phyloP scores from a whole-genome alignment of 2,329 filamentous ascomycete species.

The Diaporthe caulivora region DNA sequence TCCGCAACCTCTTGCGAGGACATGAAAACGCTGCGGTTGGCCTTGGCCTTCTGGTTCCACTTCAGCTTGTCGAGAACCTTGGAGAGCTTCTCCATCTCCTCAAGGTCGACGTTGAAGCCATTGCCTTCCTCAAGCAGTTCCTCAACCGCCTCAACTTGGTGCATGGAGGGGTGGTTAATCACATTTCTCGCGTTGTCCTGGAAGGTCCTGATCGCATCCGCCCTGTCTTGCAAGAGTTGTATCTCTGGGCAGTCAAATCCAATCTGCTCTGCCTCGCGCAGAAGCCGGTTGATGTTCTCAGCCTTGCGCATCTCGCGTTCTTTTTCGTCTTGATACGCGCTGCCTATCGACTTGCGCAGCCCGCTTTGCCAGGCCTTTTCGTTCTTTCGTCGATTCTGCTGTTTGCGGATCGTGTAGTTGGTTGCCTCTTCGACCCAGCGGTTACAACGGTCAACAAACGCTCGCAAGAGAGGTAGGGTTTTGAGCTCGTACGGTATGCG shows the following conservation, averaged over 20 bases:
- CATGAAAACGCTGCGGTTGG: slow-evolving; percentile 73
- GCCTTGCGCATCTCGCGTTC: slow-evolving; percentile 91
- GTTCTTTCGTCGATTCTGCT: slow-evolving; percentile 95
- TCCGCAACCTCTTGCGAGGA: slow-evolving; percentile 83
- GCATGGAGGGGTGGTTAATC: slow-evolving; percentile 72
- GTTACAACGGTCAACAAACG: slow-evolving; percentile 95
- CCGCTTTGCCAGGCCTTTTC: slow-evolving; percentile 87
- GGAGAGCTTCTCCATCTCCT: slow-evolving; percentile 86
- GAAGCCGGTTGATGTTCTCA: slow-evolving; percentile 86
- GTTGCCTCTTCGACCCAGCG: slow-evolving; percentile 98
- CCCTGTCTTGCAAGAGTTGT: slow-evolving; percentile 84
- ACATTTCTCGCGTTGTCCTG: slow-evolving; percentile 80
- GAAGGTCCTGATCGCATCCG: slow-evolving; percentile 86
- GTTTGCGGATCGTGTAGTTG: slow-evolving; percentile 95
- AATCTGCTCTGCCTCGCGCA: slow-evolving; percentile 85
- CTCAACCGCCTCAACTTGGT: slow-evolving; percentile 81
- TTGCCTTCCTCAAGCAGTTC: slow-evolving; percentile 92
- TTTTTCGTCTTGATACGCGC: slow-evolving; percentile 74
- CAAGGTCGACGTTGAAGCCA: slow-evolving; percentile 90
- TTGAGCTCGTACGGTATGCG: slow-evolving; percentile 92
- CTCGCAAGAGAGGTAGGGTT: slow-evolving; percentile 83
- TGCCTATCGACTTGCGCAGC: slow-evolving; percentile 75
- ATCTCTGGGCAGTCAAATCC: slow-evolving; percentile 97
- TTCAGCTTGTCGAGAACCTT: slow-evolving; percentile 85
- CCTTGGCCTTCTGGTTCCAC: slow-evolving; percentile 85